Base-by-base conservation (phyloP, 441 rosid genomes). In the Populus trichocarpa region DNA sequence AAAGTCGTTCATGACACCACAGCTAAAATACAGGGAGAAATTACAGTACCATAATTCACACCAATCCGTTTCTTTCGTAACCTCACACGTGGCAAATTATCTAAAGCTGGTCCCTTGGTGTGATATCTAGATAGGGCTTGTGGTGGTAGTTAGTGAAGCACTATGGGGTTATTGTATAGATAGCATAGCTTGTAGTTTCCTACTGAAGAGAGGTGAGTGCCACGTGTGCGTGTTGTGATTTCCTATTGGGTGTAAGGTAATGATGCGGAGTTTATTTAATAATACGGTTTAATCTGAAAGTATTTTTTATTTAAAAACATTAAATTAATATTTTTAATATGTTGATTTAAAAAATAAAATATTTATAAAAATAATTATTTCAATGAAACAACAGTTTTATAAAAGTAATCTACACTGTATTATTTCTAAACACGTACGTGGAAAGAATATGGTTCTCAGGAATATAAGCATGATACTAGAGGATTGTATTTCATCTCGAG, bases 171-270 rank as follows among this genome's bases (percentile, higher is more conserved):
- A 18, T 1, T 9, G 66, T 77, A 36, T 33, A 36, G 10, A 1
- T 35, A 28, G 11, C 28, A 70, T 42, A 66, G 46, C 4, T 0
- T 13, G 16, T 1, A 10, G 36, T 36, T 68, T 22, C 16, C 76
- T 73, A 6, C 6, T 6, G 35, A 2, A 53, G 36, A 42, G 59
- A 16, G 40, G 40, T 16, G 79, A 74, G 20, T 79, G 83, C 82
- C 70, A 75, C 83, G 89, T 86, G 84, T 77, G 70, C 26, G 81
- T 35, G 26, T n/a, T 22, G 25, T 50, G 83, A 59, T 53, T 77
- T 28, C 20, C 22, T 63, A 69, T 75, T 53, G 28, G 63, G 28
- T 46, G 14, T 5, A 12, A 38, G n/a, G 76, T 11, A 23, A 79
- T 79, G 78, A 83, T 35, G 80, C 4, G 4, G 50, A 40, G 13